Evolutionary conservation across 176 grass and related monocot genomes (phyloP), one percentile per base, ranked within the genome.

Genomic region (Carex scoparia): DNA sequence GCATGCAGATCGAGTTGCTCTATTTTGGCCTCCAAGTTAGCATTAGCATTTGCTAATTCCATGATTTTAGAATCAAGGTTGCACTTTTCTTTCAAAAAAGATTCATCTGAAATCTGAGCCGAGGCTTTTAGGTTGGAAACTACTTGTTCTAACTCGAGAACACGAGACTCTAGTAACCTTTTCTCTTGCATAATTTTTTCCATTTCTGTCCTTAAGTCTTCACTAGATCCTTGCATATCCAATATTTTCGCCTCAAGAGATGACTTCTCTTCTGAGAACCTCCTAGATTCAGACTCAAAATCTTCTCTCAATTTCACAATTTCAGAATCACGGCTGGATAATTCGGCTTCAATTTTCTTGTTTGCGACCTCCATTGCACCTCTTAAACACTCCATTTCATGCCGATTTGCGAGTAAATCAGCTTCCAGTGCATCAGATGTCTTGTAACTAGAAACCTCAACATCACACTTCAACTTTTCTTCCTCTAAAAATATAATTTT

Each of bases 21-120:
- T 33, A 93, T 46, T 75, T 87, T 89, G 23, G 30, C 46, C 70
- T 85, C 85, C 0, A 95, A 87, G 38, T 75, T 84, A 76, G 58
- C 71, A 65, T 92, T 95, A 11, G 61, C 49, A 82, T 92, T 82
- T 53, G 91, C 86, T 81, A 95, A 61, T 19, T 86, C 86, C 53
- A 42, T 19, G 69, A 92, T 27, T 85, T 95, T 89, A 16, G 69
- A 87, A 60, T 68, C 89, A 74, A 93, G 78, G 81, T 32, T 53
- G n/a, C 86, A 87, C 11, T 92, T 93, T 59, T 98, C 96, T 59
- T 77, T 79, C 14, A 84, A 92, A 79, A 92, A 87, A 77, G 86
- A 89, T 33, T 98, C 91, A 84, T 44, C 38, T 35, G 88, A 94
- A 78, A 15, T 12, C 40, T 81, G 78, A 59, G 61, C 49, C 5